Evolutionary conservation across 2,329 filamentous ascomycete genomes (phyloP), one percentile per base, ranked within the genome.

Genomic region (Fusarium temperatum): DNA sequence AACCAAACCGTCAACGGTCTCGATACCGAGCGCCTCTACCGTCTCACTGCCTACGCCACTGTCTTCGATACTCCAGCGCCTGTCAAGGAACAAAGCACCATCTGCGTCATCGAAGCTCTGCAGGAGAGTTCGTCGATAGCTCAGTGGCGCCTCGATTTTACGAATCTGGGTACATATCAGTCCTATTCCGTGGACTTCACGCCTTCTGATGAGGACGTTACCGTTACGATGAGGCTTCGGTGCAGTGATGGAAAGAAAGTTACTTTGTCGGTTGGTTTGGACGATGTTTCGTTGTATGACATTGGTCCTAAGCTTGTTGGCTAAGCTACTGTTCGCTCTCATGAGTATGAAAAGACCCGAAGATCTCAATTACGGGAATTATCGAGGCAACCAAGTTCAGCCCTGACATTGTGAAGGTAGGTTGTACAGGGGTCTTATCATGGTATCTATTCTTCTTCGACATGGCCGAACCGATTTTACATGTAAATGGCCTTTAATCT

Each of bases 291-390:
- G 5, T 0, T 68, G 18, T 26, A 26, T 14, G 56, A 64, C 1
- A n/a, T 41, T 20, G 61, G 75, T 15, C 51, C 51, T 13, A 55
- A 28, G 35, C 51, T 41, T 15, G 14, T 55, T 28, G 24, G 35
- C 2, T 55, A 18, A 55, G 24, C 4, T 28, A 8, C 20, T 6
- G 7, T 13, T 26, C 4, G 0, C 0, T 5, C 6, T 6, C 9
- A 7, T 3, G 5, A 12, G 2, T 8, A 13, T 12, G 24, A 3
- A 0, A 6, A 14, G n/a, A 26, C 35, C 6, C 3, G 4, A 0
- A 5, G 3, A 22, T 20, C 32, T 38, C 7, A 53, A 38, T 26
- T 1, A 4, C 9, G 24, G 10, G 13, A 17, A 36, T 1, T 2
- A 2, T 17, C 13, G 20, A 24, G 48, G 5, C 6, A 13, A 5